A percentile compares a stretch with the other conserved stretches of the same genome.
phyloP scores from a whole-genome alignment of 108 stramenopile genomes.

The Hondaea fermentalgiana region DNA sequence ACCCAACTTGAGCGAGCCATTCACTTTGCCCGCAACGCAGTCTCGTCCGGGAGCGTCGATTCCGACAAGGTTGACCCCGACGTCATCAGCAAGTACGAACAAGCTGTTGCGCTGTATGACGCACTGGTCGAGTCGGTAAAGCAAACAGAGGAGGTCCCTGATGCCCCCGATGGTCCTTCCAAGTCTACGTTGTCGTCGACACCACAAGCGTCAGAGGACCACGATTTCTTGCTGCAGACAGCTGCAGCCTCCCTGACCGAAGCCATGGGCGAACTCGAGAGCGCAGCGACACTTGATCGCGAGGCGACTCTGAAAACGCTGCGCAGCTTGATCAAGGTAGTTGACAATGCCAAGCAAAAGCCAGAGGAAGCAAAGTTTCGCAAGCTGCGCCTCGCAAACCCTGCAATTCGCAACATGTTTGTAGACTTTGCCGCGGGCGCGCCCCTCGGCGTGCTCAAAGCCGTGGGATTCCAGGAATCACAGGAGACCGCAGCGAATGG shows the following conservation, averaged over 20 bases:
- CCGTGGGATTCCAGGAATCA: not conserved
- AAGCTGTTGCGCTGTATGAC: not conserved
- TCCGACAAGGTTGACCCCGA: not conserved
- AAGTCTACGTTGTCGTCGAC: not conserved
- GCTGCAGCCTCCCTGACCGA: not conserved
- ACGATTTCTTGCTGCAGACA: not conserved
- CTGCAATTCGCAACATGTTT: not conserved
- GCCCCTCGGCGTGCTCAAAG: not conserved
- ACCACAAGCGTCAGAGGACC: not conserved
- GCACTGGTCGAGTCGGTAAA: not conserved
- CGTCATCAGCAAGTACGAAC: not conserved
- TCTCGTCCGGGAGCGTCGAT: not conserved
- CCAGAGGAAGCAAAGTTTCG: slow-evolving; percentile 37
- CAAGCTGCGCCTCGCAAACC: slow-evolving; percentile 34
- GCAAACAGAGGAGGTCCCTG: too few species aligned
- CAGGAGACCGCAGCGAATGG: not conserved
- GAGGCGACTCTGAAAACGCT: slow-evolving; percentile 21
- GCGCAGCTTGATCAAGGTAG: slow-evolving; percentile 26
- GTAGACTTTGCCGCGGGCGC: not conserved
- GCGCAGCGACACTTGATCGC: not conserved
- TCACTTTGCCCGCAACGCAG: not conserved
- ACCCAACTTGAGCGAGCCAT: not conserved
- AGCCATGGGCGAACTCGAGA: not conserved
- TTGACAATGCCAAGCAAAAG: slow-evolving; percentile 36
- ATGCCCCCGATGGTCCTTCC: not conserved